Base-by-base conservation (phyloP, 495 filamentous ascomycete species). In the Lindgomyces ingoldianus region DNA sequence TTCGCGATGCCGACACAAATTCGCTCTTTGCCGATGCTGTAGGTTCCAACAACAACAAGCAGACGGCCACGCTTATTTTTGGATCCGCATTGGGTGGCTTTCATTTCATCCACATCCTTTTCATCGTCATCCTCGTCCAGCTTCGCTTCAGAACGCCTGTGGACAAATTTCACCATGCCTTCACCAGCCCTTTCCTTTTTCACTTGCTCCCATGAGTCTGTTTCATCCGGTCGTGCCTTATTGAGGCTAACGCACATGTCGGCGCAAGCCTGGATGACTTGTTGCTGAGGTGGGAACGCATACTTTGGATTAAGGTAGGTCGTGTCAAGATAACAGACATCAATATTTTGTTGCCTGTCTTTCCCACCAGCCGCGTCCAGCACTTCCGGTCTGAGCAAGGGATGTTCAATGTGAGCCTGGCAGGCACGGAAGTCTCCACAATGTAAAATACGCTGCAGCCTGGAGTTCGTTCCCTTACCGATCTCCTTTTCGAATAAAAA, bases 291-390 rank as follows among this genome's bases (percentile, higher is more conserved):
- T 0, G 95, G 94, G 70, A 99, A 99, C 0, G 93, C 87, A 76
- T 98, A 99, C 51, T 91, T 93, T 1, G 94, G 94, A 60, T 91
- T 94, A 1, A 99, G 81, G 71, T 99, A 99, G 0, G 94, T 99
- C 0, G 94, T 99, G 71, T 99, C 94, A 12, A 99, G 82, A 71
- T 99, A 99, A 74, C 96, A 96, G 19, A 89, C 83, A 72, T 99
- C 95, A 47, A 99, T 88, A 62, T 85, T 89, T 65, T 98, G 94
- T 65, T 93, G 89, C 36, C 81, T 85, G 1, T 76, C 81, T 73
- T 87, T 87, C 4, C 90, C 88, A 2, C 85, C 85, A 18, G 87
- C 76, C 3, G 82, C 71, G 60, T 94, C 87, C 10, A 88, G 67
- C 2, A 86, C 80, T 19, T 96, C 85, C 0, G 94, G 90, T 42